Evolutionary conservation across 352 stramenopile genomes (phyloP).

Genomic region (Phytopythium aichiense): DNA sequence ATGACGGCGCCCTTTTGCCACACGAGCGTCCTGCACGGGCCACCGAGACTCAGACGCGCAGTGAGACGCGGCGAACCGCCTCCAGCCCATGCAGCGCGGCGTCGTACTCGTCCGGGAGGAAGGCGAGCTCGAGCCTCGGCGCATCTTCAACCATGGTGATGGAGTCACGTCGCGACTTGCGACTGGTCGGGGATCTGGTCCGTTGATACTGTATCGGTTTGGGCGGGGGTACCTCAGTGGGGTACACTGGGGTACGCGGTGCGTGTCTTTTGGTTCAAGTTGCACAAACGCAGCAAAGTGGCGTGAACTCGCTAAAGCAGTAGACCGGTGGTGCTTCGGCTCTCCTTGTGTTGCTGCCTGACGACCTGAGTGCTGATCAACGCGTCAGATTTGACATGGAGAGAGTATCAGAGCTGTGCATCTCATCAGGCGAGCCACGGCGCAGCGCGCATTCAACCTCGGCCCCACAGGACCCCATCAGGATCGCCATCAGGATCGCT

Average conservation of each 20-base stretch:
- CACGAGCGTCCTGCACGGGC: constrained; percentile 35
- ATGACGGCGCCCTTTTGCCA: constrained; percentile 69
- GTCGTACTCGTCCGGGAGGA: constrained; percentile 41
- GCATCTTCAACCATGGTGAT: constrained; percentile 9
- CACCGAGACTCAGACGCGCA: neutral
- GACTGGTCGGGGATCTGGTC: neutral
- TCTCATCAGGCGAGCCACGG: neutral
- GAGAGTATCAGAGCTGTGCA: neutral
- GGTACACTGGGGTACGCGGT: neutral
- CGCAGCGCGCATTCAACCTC: neutral
- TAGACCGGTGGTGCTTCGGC: neutral
- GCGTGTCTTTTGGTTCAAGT: constrained; percentile 2
- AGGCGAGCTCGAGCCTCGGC: constrained; percentile 39
- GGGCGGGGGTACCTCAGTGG: neutral
- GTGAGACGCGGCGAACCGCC: neutral
- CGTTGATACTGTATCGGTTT: neutral
- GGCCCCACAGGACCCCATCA: neutral
- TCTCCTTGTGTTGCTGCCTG: no score
- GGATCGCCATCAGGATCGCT: neutral
- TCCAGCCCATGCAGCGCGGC: neutral
- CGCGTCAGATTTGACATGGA: neutral
- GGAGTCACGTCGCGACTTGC: neutral
- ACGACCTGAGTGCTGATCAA: neutral
- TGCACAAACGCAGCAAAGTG: neutral
- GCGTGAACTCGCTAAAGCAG: neutral